Evolutionary conservation across 768 basidiomycete species (phyloP).

Genomic region (Phaffia australis): DNA sequence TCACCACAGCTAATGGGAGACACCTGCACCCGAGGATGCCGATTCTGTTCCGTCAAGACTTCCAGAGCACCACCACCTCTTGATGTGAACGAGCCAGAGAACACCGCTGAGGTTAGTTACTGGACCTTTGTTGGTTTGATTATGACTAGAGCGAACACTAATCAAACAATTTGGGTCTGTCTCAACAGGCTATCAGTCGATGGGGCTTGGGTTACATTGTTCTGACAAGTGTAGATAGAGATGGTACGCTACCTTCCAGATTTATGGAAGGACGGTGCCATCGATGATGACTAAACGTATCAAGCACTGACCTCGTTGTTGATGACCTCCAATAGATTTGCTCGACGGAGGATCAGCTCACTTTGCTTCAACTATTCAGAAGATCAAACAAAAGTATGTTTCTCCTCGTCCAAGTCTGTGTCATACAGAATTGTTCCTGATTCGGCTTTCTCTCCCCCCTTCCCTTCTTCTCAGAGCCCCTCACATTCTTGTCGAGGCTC

Average conservation of each 20-base stretch:
- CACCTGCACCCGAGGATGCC: slow-evolving; percentile 93
- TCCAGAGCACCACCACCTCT: slow-evolving; percentile 75
- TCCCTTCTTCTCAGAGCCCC: slow-evolving; percentile 55
- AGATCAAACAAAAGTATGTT: slow-evolving; percentile 87
- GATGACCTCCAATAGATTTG: slow-evolving; percentile 52
- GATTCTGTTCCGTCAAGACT: slow-evolving; percentile 96
- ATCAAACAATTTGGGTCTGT: too few species aligned
- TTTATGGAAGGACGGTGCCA: neutral
- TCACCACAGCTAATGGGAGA: slow-evolving; percentile 82
- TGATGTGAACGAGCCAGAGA: slow-evolving; percentile 92
- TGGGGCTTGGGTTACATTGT: slow-evolving; percentile 99
- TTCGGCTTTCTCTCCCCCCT: neutral
- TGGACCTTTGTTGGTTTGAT: too few species aligned
- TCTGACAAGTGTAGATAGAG: slow-evolving; percentile 88
- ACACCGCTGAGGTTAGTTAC: slow-evolving; percentile 63
- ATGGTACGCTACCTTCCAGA: slow-evolving; percentile 50
- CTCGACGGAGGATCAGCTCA: slow-evolving; percentile 83
- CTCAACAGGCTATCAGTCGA: slow-evolving; percentile 61
- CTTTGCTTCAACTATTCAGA: slow-evolving; percentile 87
- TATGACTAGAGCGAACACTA: too few species aligned
- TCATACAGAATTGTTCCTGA: neutral
- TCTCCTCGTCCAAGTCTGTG: neutral
- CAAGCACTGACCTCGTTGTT: neutral
- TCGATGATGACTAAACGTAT: neutral
- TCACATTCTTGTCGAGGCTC: slow-evolving; percentile 86